Evolutionary conservation across 495 filamentous ascomycete genomes (phyloP), one percentile per base, ranked within the genome.

Genomic region (Parathielavia hyrcaniae): DNA sequence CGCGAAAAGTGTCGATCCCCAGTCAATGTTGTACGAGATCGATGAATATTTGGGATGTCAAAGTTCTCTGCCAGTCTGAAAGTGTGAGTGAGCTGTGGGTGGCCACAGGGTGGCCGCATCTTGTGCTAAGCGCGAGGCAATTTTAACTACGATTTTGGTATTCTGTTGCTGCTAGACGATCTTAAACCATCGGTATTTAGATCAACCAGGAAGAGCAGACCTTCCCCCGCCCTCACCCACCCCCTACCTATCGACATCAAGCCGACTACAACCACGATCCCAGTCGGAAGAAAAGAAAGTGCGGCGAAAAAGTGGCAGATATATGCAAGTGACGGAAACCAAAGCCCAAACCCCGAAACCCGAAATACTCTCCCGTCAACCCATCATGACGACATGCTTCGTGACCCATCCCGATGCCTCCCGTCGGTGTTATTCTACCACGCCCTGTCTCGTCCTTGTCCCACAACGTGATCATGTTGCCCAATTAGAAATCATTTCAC

Each of bases 11-110:
- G 44, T 49, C 39, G 43, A 63, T 63, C 57, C 57, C 61, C 56
- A 50, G 26, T 54, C 26, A 30, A 43, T 41, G 35, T 45, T 63
- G 61, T 63, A 58, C 57, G 57, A 63, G 26, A 53, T 34, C 53
- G 46, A 44, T 46, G 50, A 40, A 46, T 41, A 48, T 46, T 22
- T 7, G 40, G 38, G 13, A 40, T 12, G 16, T 22, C 19, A 41
- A 19, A 26, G 9, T 9, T 49, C 26, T 47, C 22, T 44, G 23
- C 26, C 39, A 43, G 3, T 34, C 30, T 22, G 32, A 6, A 16
- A 22, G 22, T 45, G 26, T 30, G 26, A 6, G 26, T 30, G 26
- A 6, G 26, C 26, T 30, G 26, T 30, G 26, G n/a, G n/a, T n/a
- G n/a, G n/a, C n/a, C n/a, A n/a, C n/a, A n/a, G n/a, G n/a, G 2